A percentile compares a stretch with the other conserved stretches of the same genome.
These are phyloP conservation scores for Mucor velutinosus DNA, from an alignment of 371 early-diverging fungal genomes.

Conservation along the genomic window DNA sequence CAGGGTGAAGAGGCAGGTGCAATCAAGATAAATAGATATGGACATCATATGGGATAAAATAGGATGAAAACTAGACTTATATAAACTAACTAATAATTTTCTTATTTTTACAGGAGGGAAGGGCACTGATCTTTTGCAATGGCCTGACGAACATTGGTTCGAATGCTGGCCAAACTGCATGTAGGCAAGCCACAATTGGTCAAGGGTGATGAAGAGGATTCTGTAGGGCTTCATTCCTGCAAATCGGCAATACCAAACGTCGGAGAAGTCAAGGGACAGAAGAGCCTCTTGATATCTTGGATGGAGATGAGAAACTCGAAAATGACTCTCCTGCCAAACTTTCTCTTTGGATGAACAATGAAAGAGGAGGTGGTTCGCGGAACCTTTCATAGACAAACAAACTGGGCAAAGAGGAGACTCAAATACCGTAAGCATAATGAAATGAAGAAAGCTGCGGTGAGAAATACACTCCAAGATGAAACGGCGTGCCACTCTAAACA, in stretches of 20 bases:
- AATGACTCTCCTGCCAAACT: not conserved
- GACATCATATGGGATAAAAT: no score
- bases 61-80: no score
- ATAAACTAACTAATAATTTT: no score
- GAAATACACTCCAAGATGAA: no score
- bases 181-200: no score
- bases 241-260: slow-evolving; percentile 8
- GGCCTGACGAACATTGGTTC: not conserved
- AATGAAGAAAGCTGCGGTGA: no score
- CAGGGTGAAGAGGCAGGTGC: no score
- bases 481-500: not conserved
- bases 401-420: no score
- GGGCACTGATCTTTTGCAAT: not conserved
- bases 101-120: not conserved
- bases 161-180: not conserved
- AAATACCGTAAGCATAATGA: no score
- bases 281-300: not conserved
- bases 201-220: not conserved
- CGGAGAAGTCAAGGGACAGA: not conserved
- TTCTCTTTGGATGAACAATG: not conserved
- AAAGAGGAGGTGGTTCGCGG: slow-evolving; percentile 11
- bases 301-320: not conserved
- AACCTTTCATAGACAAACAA: slow-evolving; percentile 11
- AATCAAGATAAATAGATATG: no score
- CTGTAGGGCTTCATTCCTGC: not conserved